These are phyloP conservation scores for Nitzschia inconspicua DNA, from an alignment of 108 stramenopile species.

Conservation along the genomic window DNA sequence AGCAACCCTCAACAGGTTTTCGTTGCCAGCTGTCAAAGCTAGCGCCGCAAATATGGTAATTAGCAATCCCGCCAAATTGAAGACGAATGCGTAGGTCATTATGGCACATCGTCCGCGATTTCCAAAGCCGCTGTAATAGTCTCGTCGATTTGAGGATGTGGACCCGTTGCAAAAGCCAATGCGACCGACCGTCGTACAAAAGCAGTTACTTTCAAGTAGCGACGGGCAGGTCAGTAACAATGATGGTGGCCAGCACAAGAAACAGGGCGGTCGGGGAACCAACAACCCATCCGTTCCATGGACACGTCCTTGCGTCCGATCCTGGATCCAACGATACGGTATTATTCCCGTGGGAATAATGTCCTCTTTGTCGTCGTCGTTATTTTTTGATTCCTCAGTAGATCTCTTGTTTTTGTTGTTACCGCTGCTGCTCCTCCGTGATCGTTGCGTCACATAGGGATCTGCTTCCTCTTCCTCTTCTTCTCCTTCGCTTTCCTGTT, in stretches of 20 bases:
- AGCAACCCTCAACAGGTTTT: not conserved
- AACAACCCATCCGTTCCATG: not conserved
- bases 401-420: too few species aligned
- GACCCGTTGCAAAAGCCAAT: not conserved
- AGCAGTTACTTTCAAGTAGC: not conserved
- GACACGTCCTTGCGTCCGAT: constrained; percentile 4
- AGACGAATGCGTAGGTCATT: not conserved
- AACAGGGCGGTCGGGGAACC: not conserved
- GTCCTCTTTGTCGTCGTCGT: too few species aligned
- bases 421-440: too few species aligned
- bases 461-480: too few species aligned
- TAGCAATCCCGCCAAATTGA: not conserved
- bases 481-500: too few species aligned
- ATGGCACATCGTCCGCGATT: not conserved
- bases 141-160: not conserved
- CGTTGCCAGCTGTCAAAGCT: not conserved
- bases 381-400: too few species aligned
- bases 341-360: too few species aligned
- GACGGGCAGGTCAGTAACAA: not conserved
- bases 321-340: not conserved
- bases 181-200: not conserved
- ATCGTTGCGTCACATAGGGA: too few species aligned
- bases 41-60: not conserved
- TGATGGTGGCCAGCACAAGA: not conserved
- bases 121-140: too few species aligned